Evolutionary conservation across 148 eudicot genomes (phyloP).

Genomic region (Rhododendron ferrugineum): DNA sequence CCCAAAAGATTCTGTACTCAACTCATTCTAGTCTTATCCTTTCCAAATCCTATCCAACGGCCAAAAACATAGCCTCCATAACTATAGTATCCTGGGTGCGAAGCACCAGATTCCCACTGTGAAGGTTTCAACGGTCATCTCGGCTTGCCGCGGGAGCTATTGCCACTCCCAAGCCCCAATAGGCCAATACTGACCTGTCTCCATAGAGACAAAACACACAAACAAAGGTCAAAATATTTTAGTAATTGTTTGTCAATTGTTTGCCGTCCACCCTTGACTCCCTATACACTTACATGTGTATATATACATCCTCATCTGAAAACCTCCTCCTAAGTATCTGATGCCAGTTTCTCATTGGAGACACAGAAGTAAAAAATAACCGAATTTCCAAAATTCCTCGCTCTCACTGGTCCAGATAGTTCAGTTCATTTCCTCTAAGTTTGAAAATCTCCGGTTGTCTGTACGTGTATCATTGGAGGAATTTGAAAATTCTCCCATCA

Average conservation of each 20-base stretch:
- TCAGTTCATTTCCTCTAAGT: not conserved
- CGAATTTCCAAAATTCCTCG: not conserved
- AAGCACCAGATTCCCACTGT: not conserved
- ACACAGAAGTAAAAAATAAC: not conserved
- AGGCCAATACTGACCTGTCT: not conserved
- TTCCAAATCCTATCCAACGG: not conserved
- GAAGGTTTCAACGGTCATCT: not conserved
- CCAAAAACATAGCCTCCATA: not conserved
- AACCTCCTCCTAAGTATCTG: not conserved
- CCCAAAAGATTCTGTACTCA: not conserved
- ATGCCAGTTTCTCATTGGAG: not conserved
- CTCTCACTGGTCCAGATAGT: not conserved
- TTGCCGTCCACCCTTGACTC: not conserved
- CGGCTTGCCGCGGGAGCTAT: not conserved
- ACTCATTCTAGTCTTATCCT: not conserved
- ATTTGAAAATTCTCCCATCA: not conserved
- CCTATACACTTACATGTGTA: not conserved
- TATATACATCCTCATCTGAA: not conserved
- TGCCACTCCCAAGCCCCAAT: not conserved
- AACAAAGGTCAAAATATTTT: not conserved
- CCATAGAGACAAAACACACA: not conserved
- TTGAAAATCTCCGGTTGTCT: not conserved
- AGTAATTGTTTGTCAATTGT: not conserved
- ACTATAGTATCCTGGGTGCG: not conserved
- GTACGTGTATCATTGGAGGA: not conserved